Evolutionary conservation across 768 basidiomycete species (phyloP).

Genomic region (Nidula microcarpa): DNA sequence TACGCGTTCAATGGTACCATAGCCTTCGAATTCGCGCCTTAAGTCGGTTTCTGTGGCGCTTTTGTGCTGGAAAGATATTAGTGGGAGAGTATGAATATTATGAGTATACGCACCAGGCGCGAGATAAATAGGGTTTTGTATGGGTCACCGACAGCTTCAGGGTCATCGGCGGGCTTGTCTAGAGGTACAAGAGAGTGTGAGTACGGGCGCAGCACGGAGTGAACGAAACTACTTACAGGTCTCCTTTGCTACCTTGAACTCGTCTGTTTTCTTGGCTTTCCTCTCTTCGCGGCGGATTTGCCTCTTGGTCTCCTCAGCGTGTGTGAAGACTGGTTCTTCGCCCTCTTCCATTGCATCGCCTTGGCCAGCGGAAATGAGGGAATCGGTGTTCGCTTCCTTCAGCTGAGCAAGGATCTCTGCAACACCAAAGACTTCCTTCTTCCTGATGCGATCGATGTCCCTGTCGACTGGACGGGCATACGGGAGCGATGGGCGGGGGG

Average conservation of each 20-base stretch:
- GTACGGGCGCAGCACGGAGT: neutral
- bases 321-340: conserved; percentile 77
- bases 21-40: conserved; percentile 92
- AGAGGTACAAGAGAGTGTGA: conserved; percentile 9
- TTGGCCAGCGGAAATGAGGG: conserved; percentile 53
- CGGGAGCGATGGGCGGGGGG: conserved; percentile 86
- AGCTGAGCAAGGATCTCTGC: conserved; percentile 68
- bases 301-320: conserved; percentile 79
- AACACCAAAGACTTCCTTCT: conserved; percentile 76
- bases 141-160: conserved; percentile 91
- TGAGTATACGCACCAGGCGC: conserved; percentile 56
- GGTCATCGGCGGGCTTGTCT: conserved; percentile 94
- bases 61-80: conserved; percentile 63
- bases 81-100: conserved; percentile 7
- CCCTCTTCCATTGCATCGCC: conserved; percentile 79
- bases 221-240: conserved; percentile 58
- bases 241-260: conserved; percentile 79
- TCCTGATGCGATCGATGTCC: conserved; percentile 71
- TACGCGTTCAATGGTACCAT: conserved; percentile 92
- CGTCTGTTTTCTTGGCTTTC: conserved; percentile 71
- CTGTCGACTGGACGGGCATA: conserved; percentile 83
- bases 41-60: conserved; percentile 89
- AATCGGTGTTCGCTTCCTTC: conserved; percentile 73
- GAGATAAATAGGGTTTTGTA: conserved; percentile 99
- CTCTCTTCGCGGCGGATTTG: conserved; percentile 76